phyloP scores from a whole-genome alignment of 179 eudicot species.

The Carnegiea gigantea region DNA sequence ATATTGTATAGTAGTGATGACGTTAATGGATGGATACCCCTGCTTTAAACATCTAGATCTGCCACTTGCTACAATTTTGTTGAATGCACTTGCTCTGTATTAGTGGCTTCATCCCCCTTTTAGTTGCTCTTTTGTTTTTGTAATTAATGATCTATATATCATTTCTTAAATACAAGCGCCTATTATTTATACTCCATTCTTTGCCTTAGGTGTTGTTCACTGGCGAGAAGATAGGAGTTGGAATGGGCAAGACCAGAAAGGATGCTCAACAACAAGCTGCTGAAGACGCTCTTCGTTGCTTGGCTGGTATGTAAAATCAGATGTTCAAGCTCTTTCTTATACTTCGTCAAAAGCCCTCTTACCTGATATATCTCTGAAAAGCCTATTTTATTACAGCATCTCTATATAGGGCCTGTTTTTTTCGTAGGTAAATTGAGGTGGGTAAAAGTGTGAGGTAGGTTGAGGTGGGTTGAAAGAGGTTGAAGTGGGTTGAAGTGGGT shows the following conservation, averaged over 20 bases:
- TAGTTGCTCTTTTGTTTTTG: background rate
- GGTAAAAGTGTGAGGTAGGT: no score
- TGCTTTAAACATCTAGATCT: no score
- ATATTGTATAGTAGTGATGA: no score
- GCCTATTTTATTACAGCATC: background rate
- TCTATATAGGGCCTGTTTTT: no score
- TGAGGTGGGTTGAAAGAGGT: no score
- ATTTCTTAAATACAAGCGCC: background rate
- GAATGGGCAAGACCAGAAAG: conserved; percentile 92
- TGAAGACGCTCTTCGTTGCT: conserved; percentile 76
- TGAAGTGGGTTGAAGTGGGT: no score
- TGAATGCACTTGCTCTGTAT: background rate
- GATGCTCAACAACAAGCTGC: conserved; percentile 99
- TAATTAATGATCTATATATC: background rate
- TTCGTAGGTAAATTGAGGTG: no score
- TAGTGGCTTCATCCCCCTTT: background rate
- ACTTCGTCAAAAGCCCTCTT: background rate
- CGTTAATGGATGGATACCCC: no score
- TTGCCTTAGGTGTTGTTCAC: conserved; percentile 72
- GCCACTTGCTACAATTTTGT: background rate
- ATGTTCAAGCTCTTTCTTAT: background rate
- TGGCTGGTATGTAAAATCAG: conserved; percentile 61
- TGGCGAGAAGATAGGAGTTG: conserved; percentile 91
- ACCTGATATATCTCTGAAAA: background rate
- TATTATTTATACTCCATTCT: conserved; percentile 16